Conservation (phyloP, 2,329 filamentous ascomycete species). For the Botryosphaeria dothidea region DNA sequence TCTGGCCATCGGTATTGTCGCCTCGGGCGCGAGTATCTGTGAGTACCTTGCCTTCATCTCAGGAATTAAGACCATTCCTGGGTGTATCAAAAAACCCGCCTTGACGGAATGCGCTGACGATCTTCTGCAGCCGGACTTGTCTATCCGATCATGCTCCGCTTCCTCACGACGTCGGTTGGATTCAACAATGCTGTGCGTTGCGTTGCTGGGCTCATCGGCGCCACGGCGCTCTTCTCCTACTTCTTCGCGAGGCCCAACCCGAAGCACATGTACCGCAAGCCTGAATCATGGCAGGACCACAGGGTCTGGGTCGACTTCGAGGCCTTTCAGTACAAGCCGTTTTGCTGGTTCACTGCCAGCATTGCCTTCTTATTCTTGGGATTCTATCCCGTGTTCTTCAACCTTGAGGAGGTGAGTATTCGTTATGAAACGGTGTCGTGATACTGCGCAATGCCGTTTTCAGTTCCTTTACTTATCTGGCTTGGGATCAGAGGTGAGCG, state of each 20-base stretch:
- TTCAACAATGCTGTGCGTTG: slow-evolving; percentile 48
- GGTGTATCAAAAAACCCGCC: background rate
- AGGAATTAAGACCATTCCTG: background rate
- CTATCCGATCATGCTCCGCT: slow-evolving; percentile 50
- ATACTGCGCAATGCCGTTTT: background rate
- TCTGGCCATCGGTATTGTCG: slow-evolving; percentile 52
- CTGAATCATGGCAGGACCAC: slow-evolving; percentile 40
- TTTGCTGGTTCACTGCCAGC: slow-evolving; percentile 45
- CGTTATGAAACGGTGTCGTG: slow-evolving; percentile 4
- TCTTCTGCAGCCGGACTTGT: slow-evolving; percentile 39
- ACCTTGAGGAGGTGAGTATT: slow-evolving; percentile 48
- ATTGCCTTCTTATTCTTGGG: slow-evolving; percentile 53
- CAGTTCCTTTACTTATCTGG: background rate
- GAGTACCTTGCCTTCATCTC: slow-evolving; percentile 12
- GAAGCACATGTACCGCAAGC: slow-evolving; percentile 37
- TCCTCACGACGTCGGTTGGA: slow-evolving; percentile 43
- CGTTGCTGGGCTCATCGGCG: slow-evolving; percentile 43
- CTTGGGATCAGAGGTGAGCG: background rate
- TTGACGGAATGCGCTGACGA: background rate
- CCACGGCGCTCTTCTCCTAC: slow-evolving; percentile 44
- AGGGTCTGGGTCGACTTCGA: slow-evolving; percentile 46
- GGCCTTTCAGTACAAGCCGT: slow-evolving; percentile 46
- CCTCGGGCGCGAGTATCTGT: slow-evolving; percentile 51
- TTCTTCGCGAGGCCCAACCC: slow-evolving; percentile 48
- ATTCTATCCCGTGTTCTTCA: slow-evolving; percentile 56